Percentiles rank a stretch among this genome's conserved stretches.
These are phyloP conservation scores for Aspergillus kassunensis DNA, from an alignment of 495 filamentous ascomycete species.

Conservation along the genomic window DNA sequence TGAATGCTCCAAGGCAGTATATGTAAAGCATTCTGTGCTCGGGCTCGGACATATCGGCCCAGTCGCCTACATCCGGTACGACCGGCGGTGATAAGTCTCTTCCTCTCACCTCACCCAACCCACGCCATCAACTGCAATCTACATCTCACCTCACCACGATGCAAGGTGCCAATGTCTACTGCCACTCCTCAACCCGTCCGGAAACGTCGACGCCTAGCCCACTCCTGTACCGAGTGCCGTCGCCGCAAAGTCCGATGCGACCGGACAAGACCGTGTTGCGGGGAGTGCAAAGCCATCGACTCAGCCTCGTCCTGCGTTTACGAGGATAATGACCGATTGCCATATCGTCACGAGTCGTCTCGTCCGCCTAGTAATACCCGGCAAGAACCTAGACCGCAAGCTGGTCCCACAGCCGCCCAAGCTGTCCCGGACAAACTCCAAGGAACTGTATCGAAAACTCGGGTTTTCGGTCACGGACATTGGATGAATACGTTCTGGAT, in stretches of 20 bases:
- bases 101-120: no score
- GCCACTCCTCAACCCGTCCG: not conserved
- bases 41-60: slow-evolving; percentile 16
- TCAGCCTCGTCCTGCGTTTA: not conserved
- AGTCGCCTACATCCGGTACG: slow-evolving; percentile 27
- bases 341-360: not conserved
- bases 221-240: not conserved
- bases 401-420: not conserved
- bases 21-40: no score
- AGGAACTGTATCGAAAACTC: slow-evolving; percentile 26
- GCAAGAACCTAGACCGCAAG: not conserved
- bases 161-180: not conserved
- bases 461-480: slow-evolving; percentile 27
- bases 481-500: slow-evolving; percentile 29
- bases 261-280: not conserved
- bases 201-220: not conserved
- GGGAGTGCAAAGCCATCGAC: not conserved
- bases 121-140: no score
- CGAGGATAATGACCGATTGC: not conserved
- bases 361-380: not conserved
- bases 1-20: not conserved
- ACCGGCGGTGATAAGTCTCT: no score
- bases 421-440: slow-evolving; percentile 5
- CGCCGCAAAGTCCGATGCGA: slow-evolving; percentile 7
- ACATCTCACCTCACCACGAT: not conserved